Conservation (phyloP, 768 basidiomycete genomes). For the Leucosporidium creatinivorum region DNA sequence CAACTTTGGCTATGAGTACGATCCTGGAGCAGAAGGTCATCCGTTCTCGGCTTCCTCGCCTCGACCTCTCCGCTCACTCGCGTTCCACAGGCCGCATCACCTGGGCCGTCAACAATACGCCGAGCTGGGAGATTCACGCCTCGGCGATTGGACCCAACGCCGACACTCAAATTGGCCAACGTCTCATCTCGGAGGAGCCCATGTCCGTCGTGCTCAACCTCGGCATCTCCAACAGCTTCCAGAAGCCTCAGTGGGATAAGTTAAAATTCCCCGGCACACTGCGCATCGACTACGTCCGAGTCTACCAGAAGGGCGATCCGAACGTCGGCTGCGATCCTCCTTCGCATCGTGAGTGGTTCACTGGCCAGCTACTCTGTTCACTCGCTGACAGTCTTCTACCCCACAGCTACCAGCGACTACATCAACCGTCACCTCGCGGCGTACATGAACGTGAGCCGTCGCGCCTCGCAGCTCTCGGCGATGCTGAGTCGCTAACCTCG, state of each 20-base stretch:
- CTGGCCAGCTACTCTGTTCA: not conserved
- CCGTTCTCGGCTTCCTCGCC: constrained; percentile 41
- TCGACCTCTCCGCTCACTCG: not conserved
- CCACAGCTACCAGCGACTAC: constrained; percentile 48
- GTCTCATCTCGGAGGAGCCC: constrained; percentile 80
- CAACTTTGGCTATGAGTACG: constrained; percentile 30
- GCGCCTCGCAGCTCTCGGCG: no score
- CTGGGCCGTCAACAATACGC: constrained; percentile 63
- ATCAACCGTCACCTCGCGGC: constrained; percentile 40
- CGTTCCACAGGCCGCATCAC: constrained; percentile 53
- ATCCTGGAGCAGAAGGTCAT: constrained; percentile 42
- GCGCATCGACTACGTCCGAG: constrained; percentile 26
- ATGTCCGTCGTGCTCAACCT: constrained; percentile 75
- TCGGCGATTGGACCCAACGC: constrained; percentile 61
- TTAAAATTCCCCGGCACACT: not conserved
- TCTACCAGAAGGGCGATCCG: constrained; percentile 53
- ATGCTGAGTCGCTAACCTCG: no score
- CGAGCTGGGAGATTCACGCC: constrained; percentile 66
- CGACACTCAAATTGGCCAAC: constrained; percentile 52
- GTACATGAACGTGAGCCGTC: constrained; percentile 33
- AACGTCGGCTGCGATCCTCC: constrained; percentile 70
- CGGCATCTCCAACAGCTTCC: constrained; percentile 48
- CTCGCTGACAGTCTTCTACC: constrained; percentile 29
- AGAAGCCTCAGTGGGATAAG: constrained; percentile 37
- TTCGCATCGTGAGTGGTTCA: not conserved